Evolutionary conservation across 2,329 filamentous ascomycete genomes (phyloP), one percentile per base, ranked within the genome.

Genomic region (Aspergillus piperis): DNA sequence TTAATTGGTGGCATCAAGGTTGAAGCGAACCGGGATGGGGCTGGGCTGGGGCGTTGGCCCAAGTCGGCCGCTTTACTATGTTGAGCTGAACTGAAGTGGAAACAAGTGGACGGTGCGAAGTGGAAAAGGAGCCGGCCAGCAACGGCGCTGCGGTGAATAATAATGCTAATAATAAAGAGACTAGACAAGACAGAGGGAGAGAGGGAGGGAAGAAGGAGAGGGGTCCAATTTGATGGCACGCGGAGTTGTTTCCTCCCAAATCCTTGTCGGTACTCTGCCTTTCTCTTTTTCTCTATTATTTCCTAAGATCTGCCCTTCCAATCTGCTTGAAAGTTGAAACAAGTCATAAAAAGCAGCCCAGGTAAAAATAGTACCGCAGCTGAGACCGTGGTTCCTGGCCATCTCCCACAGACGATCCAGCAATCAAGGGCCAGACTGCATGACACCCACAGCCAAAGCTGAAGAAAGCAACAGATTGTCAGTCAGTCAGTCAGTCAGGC

Each of bases 1-100:
- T 62, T 66, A 60, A 66, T 64, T 64, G 61, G 61, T 58, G 59
- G 61, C 61, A 55, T 61, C 56, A 58, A 56, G 59, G 54, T 62
- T 61, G 57, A 60, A 60, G 60, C 58, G 61, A 62, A 62, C 54
- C 54, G 53, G 38, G 58, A 53, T 55, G 60, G 60, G 60, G 60
- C 52, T 42, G 38, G 53, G 53, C 30, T 21, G 23, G 15, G 17
- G 36, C 32, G 59, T 41, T 58, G 57, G 59, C 32, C 10, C 49
- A 32, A 61, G 39, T 57, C 41, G 57, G 60, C 48, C 36, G 44
- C 30, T 52, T 23, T 39, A 42, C 39, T 49, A 47, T 32, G 60
- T 49, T 57, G 56, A 59, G 60, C 41, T 50, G 50, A 27, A 60
- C 19, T 44, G 42, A 27, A 23, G n/a, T 50, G 27, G 13, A 53